These are phyloP conservation scores for Peniophora sp. DNA, from an alignment of 1,284 basidiomycete genomes.

Conservation along the genomic window DNA sequence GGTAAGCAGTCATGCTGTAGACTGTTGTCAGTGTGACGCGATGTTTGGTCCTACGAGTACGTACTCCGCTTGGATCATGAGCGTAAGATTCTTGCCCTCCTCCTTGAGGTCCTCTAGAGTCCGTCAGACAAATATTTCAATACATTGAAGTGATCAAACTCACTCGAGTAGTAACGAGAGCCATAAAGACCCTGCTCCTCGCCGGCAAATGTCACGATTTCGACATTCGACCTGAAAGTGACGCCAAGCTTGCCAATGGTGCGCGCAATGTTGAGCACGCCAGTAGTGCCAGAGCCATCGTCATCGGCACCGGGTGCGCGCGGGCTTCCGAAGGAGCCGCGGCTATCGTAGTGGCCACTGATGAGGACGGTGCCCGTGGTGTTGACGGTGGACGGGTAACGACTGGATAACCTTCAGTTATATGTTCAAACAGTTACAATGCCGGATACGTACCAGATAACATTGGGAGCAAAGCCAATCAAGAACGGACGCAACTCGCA, in stretches of 20 bases:
- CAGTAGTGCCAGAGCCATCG: slow-evolving; percentile 73
- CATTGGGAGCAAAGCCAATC: slow-evolving; percentile 72
- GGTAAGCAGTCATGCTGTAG: slow-evolving; percentile 69
- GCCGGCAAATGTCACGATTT: slow-evolving; percentile 63
- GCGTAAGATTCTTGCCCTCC: slow-evolving; percentile 55
- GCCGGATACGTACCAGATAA: slow-evolving; percentile 58
- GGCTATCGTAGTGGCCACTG: slow-evolving; percentile 80
- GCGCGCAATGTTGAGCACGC: slow-evolving; percentile 70
- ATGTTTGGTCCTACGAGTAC: too few relatives aligned
- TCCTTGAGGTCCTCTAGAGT: slow-evolving; percentile 44
- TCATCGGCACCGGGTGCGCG: slow-evolving; percentile 74
- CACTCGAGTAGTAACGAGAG: slow-evolving; percentile 59
- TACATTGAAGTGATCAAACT: too few relatives aligned
- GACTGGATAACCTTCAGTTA: slow-evolving; percentile 25
- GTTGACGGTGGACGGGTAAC: slow-evolving; percentile 41
- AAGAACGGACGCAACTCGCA: slow-evolving; percentile 66
- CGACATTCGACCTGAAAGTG: slow-evolving; percentile 59
- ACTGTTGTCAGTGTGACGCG: too few relatives aligned
- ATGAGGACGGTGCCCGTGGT: slow-evolving; percentile 60
- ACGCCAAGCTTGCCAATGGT: slow-evolving; percentile 57
- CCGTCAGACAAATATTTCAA: background rate
- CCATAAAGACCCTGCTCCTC: slow-evolving; percentile 68
- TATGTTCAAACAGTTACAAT: background rate
- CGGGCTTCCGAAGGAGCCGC: slow-evolving; percentile 74
- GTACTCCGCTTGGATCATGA: slow-evolving; percentile 78